Base-by-base conservation (phyloP, 2,329 filamentous ascomycete species). In the Geosmithia morbida region DNA sequence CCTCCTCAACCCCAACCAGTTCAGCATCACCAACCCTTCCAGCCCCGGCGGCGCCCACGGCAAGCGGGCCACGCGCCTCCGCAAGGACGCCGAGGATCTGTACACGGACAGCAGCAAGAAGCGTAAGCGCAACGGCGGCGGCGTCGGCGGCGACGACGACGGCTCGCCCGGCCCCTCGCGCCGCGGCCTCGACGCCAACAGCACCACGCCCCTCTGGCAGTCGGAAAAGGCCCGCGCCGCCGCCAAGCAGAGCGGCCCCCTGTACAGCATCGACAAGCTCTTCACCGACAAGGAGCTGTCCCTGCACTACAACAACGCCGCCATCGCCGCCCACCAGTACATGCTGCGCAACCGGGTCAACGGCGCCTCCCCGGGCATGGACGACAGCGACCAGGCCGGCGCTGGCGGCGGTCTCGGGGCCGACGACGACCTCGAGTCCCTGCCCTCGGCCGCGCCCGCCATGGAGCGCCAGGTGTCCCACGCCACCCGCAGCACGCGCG, bases 211-310 rank as follows among this genome's bases (percentile, higher is more conserved):
- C 7, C 64, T 81, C 20, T 82, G 78, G 77, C 74, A 77, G 56
- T 75, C 69, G 46, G 79, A 82, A 53, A 74, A 76, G 56, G 64
- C 77, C 46, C 67, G 71, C 53, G 64, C 66, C 49, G 65, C 68
- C 48, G 65, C 73, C 48, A 74, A 75, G 57, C 72, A 78, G 55
- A 71, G 75, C 18, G 78, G 75, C 8, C 72, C 77, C 0, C 63
- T 79, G 2, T 82, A 81, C 59, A 82, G 75, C 57, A 75, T 84
- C 50, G 79, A 83, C 55, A 83, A 83, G 65, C 71, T 84, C 39
- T 84, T 84, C 46, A 83, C 79, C 0, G 80, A 84, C 54, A 83
- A 81, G 61, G 80, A 84, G 62, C 68, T 84, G 29, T 71, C 74
- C 4, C 72, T 83, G 66, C 77, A 76, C 26, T 82, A 82, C 59